Evolutionary conservation across 2,329 filamentous ascomycete species (phyloP).

Genomic region (Xylariales sp.): DNA sequence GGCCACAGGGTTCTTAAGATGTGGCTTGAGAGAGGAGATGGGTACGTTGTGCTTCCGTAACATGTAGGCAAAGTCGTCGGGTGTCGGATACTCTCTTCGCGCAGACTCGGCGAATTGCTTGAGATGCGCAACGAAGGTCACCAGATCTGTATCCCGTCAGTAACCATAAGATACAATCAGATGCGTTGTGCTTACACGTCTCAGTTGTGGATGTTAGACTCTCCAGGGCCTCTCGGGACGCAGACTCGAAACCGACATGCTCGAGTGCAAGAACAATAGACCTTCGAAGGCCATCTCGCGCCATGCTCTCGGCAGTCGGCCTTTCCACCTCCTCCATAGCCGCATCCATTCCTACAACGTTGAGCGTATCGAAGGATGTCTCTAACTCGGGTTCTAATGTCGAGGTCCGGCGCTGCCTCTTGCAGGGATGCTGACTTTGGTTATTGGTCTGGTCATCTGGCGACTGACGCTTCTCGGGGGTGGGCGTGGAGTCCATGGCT

Average conservation of each 20-base stretch:
- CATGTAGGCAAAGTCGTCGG: slow-evolving; percentile 52
- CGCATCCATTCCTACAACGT: slow-evolving; percentile 4
- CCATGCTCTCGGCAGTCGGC: slow-evolving; percentile 27
- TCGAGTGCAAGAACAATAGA: slow-evolving; percentile 51
- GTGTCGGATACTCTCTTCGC: slow-evolving; percentile 49
- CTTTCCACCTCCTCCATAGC: slow-evolving; percentile 14
- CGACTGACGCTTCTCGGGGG: slow-evolving; percentile 19
- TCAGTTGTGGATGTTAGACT: slow-evolving; percentile 52
- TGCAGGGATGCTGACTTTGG: slow-evolving; percentile 11
- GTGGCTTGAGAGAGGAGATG: slow-evolving; percentile 47
- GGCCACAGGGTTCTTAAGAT: slow-evolving; percentile 49
- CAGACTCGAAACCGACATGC: slow-evolving; percentile 54
- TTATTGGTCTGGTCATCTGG: slow-evolving; percentile 13
- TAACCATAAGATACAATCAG: slow-evolving; percentile 8
- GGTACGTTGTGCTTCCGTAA: slow-evolving; percentile 49
- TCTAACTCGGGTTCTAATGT: slow-evolving; percentile 15
- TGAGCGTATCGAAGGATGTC: neutral
- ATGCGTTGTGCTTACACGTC: slow-evolving; percentile 41
- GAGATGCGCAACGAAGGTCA: slow-evolving; percentile 43
- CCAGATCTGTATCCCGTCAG: slow-evolving; percentile 38
- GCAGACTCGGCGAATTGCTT: slow-evolving; percentile 42
- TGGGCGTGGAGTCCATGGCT: slow-evolving; percentile 5
- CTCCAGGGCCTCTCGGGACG: slow-evolving; percentile 53
- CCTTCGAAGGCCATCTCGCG: slow-evolving; percentile 44
- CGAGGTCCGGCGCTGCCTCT: slow-evolving; percentile 21